Evolutionary conservation across 495 filamentous ascomycete genomes (phyloP).

Genomic region (Paragyromitra xinjiangensis): DNA sequence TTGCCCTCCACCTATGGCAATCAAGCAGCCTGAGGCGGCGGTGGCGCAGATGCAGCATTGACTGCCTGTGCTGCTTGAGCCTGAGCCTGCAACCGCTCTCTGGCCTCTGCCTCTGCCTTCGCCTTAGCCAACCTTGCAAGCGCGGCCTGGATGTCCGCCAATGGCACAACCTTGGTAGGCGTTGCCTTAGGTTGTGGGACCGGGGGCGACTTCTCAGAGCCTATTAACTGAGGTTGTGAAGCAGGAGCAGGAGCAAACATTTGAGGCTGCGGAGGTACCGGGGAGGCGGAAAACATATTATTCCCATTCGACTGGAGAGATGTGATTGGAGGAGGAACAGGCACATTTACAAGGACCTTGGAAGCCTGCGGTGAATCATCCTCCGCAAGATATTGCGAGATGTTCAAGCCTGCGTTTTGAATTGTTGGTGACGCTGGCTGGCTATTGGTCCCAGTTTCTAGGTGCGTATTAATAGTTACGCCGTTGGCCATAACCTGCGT

Average conservation of each 20-base stretch:
- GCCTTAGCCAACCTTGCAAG: slow-evolving; percentile 46
- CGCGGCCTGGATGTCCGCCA: slow-evolving; percentile 50
- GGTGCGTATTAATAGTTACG: neutral
- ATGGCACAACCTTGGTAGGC: slow-evolving; percentile 42
- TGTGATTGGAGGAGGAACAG: slow-evolving; percentile 20
- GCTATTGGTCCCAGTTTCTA: slow-evolving; percentile 7
- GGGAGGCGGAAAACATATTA: slow-evolving; percentile 6
- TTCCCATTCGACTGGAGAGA: slow-evolving; percentile 29
- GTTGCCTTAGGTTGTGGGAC: slow-evolving; percentile 32
- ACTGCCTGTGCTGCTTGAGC: slow-evolving; percentile 41
- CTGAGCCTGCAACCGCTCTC: slow-evolving; percentile 35
- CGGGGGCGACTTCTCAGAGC: slow-evolving; percentile 2
- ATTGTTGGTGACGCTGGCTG: slow-evolving; percentile 5
- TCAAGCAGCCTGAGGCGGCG: slow-evolving; percentile 46
- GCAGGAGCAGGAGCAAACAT: slow-evolving; percentile 4
- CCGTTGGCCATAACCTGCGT: neutral
- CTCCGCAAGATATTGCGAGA: slow-evolving; percentile 1
- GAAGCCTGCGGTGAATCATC: slow-evolving; percentile 4
- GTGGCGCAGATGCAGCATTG: slow-evolving; percentile 19
- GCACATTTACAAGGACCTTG: slow-evolving; percentile 11
- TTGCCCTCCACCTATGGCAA: neutral
- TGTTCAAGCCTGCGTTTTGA: slow-evolving; percentile 4
- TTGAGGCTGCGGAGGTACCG: neutral
- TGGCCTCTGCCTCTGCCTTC: slow-evolving; percentile 41
- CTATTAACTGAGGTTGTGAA: slow-evolving; percentile 3